A percentile compares a stretch with the other conserved stretches of the same genome.
These are phyloP conservation scores for Aspergillus biplanus DNA, from an alignment of 495 filamentous ascomycete species.

Conservation along the genomic window DNA sequence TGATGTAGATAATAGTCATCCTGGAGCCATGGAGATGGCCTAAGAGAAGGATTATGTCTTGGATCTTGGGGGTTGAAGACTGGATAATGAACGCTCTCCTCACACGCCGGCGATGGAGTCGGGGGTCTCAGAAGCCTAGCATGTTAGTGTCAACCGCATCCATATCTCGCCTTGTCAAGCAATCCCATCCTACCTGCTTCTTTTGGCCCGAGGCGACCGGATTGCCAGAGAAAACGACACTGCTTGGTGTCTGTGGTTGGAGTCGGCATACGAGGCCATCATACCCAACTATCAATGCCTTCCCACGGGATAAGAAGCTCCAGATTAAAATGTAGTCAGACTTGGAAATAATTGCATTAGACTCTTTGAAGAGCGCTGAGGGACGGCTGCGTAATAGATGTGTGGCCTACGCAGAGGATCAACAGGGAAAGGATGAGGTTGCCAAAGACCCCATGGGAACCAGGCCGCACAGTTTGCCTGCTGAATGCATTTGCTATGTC, in stretches of 20 bases:
- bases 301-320: neutral
- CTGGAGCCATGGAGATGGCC: slow-evolving; percentile 9
- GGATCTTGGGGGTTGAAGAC: slow-evolving; percentile 41
- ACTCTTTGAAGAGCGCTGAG: neutral
- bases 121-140: slow-evolving; percentile 16
- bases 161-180: neutral
- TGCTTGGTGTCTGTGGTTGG: slow-evolving; percentile 13
- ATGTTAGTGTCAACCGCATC: neutral
- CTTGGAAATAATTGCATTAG: neutral
- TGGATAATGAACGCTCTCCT: slow-evolving; percentile 42
- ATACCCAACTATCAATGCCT: neutral
- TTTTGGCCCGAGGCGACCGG: slow-evolving; percentile 22
- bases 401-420: neutral
- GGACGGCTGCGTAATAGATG: slow-evolving; percentile 3
- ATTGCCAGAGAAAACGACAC: slow-evolving; percentile 27
- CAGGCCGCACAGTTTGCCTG: slow-evolving; percentile 2
- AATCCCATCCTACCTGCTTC: slow-evolving; percentile 29
- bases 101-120: slow-evolving; percentile 29
- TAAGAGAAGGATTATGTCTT: slow-evolving; percentile 36
- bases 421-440: neutral
- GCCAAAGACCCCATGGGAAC: slow-evolving; percentile 1
- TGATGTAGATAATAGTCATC: slow-evolving; percentile 21
- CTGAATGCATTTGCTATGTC: slow-evolving; percentile 21
- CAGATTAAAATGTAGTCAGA: neutral
- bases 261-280: slow-evolving; percentile 21